Conservation (phyloP, 2,329 filamentous ascomycete genomes). For the Fusarium burgessii region DNA sequence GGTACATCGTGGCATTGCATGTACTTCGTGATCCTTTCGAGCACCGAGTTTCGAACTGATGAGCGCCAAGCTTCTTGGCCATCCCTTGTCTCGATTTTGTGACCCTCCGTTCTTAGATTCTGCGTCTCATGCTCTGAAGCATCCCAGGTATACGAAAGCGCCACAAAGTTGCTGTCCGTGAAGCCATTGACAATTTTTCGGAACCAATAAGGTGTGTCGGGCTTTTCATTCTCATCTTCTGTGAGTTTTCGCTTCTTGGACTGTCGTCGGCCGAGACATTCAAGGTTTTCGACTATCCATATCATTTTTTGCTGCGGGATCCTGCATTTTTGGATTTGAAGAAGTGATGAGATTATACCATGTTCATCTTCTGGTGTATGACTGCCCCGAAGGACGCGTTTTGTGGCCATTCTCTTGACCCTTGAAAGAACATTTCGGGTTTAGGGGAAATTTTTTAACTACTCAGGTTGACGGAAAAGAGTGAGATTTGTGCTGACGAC, state of each 20-base stretch:
- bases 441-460: neutral
- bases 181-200: conserved; percentile 22
- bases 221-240: neutral
- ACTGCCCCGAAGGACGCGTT: neutral
- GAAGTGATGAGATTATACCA: neutral
- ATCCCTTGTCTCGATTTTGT: conserved; percentile 23
- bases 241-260: conserved; percentile 17
- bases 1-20: conserved; percentile 38
- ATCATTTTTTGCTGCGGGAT: conserved; percentile 37
- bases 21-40: conserved; percentile 42
- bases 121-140: conserved; percentile 24
- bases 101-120: neutral
- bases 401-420: conserved; percentile 1
- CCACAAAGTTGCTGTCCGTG: conserved; percentile 13
- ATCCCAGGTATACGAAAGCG: conserved; percentile 36
- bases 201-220: conserved; percentile 18
- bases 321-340: conserved; percentile 22
- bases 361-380: fast-evolving
- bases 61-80: conserved; percentile 15
- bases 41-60: conserved; percentile 42
- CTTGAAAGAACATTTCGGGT: conserved; percentile 4
- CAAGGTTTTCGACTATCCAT: conserved; percentile 38
- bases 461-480: neutral
- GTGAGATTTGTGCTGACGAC: conserved; percentile 4
- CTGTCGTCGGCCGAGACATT: conserved; percentile 23